Conservation (phyloP, 148 eudicot species). For the Arctostaphylos glauca region DNA sequence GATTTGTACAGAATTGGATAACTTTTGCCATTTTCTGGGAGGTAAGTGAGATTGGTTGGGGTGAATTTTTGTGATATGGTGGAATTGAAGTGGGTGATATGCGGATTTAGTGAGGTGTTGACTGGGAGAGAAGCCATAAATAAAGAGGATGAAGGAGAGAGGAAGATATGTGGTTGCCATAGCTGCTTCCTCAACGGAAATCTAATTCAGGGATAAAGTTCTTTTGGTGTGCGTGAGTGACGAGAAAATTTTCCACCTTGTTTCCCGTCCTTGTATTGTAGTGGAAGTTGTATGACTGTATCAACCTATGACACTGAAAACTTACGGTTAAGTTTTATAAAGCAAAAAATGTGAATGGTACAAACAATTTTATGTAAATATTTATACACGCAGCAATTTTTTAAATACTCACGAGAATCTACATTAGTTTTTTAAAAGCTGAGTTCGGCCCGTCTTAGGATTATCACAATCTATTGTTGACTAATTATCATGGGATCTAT, state of each 20-base stretch:
- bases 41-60: conserved; percentile 18
- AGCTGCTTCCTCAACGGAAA: background rate
- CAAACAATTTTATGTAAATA: too few relatives aligned
- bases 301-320: background rate
- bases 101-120: conserved; percentile 20
- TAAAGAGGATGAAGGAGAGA: conserved; percentile 19
- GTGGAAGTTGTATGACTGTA: background rate
- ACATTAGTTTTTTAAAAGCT: too few relatives aligned
- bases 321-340: too few relatives aligned
- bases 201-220: background rate
- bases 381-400: too few relatives aligned
- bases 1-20: conserved; percentile 17
- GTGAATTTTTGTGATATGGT: conserved; percentile 17
- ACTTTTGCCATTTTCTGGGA: conserved; percentile 19
- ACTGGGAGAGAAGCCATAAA: conserved; percentile 46
- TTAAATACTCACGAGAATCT: too few relatives aligned
- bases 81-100: background rate
- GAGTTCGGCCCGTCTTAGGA: too few relatives aligned
- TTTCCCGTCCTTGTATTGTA: background rate
- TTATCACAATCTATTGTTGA: too few relatives aligned
- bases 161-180: background rate
- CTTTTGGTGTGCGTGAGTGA: background rate
- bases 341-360: too few relatives aligned
- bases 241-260: background rate
- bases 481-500: too few relatives aligned